Percentiles rank a stretch among this genome's conserved stretches.
Conservation (phyloP, 106 monocot species). For the Dioscorea zingiberensis region DNA sequence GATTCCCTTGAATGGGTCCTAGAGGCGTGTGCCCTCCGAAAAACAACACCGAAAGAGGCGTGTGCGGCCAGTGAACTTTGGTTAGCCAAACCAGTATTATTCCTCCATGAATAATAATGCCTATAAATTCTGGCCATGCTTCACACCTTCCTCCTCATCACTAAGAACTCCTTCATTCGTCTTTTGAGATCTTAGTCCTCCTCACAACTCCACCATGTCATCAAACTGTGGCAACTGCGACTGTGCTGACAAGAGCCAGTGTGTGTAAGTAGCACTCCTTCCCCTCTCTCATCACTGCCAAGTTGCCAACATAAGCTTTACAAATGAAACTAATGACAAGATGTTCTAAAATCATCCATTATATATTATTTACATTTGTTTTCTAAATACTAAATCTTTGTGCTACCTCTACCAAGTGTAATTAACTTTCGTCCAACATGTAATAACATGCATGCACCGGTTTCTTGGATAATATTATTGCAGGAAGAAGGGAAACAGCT, state of each 20-base stretch:
- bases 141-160: no score
- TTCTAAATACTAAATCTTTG: neutral
- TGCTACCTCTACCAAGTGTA: neutral
- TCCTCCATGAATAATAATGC: neutral
- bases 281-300: no score
- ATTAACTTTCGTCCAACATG: neutral
- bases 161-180: neutral
- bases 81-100: no score
- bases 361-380: neutral
- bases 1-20: conserved; percentile 3
- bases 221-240: conserved; percentile 61
- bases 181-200: neutral
- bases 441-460: no score
- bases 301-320: no score
- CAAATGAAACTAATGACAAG: no score
- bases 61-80: neutral
- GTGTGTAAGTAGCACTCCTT: conserved; percentile 40
- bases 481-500: conserved; percentile 92
- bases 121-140: conserved; percentile 9
- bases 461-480: conserved; percentile 12
- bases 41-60: neutral
- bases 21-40: conserved; percentile 1
- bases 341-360: no score
- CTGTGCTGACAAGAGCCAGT: conserved; percentile 82
- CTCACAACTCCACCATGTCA: conserved; percentile 42